A percentile compares a stretch with the other conserved stretches of the same genome.
Evolutionary conservation across 2,329 filamentous ascomycete genomes (phyloP).

Genomic region (Penicillium corylophilum): DNA sequence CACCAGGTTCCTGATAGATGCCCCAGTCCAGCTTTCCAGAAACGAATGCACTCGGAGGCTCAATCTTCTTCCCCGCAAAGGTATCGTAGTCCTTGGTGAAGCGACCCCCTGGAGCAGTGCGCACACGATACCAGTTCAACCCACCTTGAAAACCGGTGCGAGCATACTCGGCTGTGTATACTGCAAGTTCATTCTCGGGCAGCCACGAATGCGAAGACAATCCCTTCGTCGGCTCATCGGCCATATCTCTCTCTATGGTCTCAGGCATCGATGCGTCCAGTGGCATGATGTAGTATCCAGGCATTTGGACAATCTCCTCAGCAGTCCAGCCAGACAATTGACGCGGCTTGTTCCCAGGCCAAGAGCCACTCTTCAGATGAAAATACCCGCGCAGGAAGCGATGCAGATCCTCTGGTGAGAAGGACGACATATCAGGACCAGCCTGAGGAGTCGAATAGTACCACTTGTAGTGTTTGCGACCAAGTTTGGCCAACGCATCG

Average conservation of each 20-base stretch:
- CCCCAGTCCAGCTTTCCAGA: constrained; percentile 65
- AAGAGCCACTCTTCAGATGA: constrained; percentile 65
- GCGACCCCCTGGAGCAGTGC: constrained; percentile 50
- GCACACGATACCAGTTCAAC: constrained; percentile 66
- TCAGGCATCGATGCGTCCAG: constrained; percentile 58
- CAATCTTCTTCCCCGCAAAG: constrained; percentile 61
- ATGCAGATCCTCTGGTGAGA: constrained; percentile 51
- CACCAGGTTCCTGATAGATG: constrained; percentile 65
- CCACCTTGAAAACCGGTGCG: constrained; percentile 65
- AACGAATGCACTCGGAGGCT: constrained; percentile 62
- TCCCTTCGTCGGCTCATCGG: constrained; percentile 42
- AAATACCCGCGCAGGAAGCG: constrained; percentile 66
- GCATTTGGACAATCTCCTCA: constrained; percentile 58
- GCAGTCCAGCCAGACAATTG: constrained; percentile 59
- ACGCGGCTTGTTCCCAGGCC: constrained; percentile 55
- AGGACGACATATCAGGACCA: constrained; percentile 37
- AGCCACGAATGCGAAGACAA: constrained; percentile 53
- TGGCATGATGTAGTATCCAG: constrained; percentile 68
- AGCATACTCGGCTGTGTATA: constrained; percentile 62
- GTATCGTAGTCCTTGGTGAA: constrained; percentile 54
- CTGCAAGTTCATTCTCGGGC: constrained; percentile 54
- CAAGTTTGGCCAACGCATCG: constrained; percentile 53
- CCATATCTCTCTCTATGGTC: constrained; percentile 57
- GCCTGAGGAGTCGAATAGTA: constrained; percentile 46
- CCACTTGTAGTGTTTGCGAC: constrained; percentile 69